Evolutionary conservation across 1,284 basidiomycete species (phyloP).

Genomic region (Trichosporon sp.): DNA sequence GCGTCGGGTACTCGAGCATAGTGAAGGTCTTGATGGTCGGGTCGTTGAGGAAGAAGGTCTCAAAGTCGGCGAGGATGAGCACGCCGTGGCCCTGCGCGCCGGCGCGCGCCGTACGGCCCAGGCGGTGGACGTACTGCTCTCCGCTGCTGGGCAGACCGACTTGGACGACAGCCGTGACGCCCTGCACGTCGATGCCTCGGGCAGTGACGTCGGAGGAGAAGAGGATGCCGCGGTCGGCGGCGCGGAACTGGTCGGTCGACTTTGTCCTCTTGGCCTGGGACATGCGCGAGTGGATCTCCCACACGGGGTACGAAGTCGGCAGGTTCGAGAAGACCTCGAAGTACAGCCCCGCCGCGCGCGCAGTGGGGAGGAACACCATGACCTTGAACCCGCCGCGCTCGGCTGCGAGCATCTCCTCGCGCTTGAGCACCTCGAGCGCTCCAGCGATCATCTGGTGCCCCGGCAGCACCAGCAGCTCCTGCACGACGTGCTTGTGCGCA

Average conservation of each 20-base stretch:
- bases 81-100: constrained; percentile 55
- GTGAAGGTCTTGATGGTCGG: constrained; percentile 51
- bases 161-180: constrained; percentile 55
- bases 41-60: constrained; percentile 55
- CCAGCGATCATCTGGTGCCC: constrained; percentile 52
- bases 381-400: constrained; percentile 42
- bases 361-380: constrained; percentile 66
- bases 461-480: constrained; percentile 52
- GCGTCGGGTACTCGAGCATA: constrained; percentile 36
- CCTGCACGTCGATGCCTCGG: constrained; percentile 51
- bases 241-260: constrained; percentile 55
- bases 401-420: constrained; percentile 33
- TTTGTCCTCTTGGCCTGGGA: constrained; percentile 49
- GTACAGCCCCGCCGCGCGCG: constrained; percentile 58
- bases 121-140: constrained; percentile 51
- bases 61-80: constrained; percentile 56
- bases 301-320: constrained; percentile 27
- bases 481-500: constrained; percentile 62
- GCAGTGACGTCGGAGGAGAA: constrained; percentile 54
- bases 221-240: constrained; percentile 50
- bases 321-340: constrained; percentile 50
- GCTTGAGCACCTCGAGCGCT: constrained; percentile 42
- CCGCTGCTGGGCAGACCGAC: constrained; percentile 49
- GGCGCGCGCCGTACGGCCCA: constrained; percentile 54
- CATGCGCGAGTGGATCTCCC: constrained; percentile 45